These are phyloP conservation scores for Vitis vinifera DNA, from an alignment of 164 flowering plant genomes.

Conservation along the genomic window ASM3070453v1 NC_081811.1:1736501-1737000, in stretches of 20 bases:
- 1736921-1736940: not conserved
- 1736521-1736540: not conserved
- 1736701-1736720: not conserved
- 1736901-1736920: not conserved
- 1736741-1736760: constrained; percentile 87
- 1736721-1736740: constrained; percentile 20
- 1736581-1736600: too few species aligned
- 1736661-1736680: not conserved
- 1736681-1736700: not conserved
- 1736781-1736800: constrained; percentile 91
- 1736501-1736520: not conserved
- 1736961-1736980: not conserved
- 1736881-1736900: not conserved
- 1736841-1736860: not conserved
- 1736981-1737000: too few species aligned
- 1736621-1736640: too few species aligned
- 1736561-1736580: too few species aligned
- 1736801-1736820: constrained; percentile 87
- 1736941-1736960: not conserved
- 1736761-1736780: constrained; percentile 83
- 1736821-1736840: constrained; percentile 76
- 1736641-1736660: too few species aligned
- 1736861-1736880: not conserved
- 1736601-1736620: too few species aligned
- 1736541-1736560: not conserved